Evolutionary conservation across 148 eudicot species (phyloP).

Genomic region (Amaranthus hypochondriacus): DNA sequence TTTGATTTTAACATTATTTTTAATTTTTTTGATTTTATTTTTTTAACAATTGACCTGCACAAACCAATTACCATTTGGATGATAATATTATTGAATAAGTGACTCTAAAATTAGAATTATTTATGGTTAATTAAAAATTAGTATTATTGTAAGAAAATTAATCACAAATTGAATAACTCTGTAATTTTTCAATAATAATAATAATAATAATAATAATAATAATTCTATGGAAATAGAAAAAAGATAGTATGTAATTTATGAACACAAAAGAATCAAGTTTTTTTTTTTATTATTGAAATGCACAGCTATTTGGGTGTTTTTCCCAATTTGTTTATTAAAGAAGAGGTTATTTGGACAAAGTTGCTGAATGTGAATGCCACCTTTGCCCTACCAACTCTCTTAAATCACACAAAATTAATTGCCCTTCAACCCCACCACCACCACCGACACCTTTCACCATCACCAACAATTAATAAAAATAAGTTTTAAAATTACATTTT

Average conservation of each 20-base stretch:
- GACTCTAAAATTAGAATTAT: no score
- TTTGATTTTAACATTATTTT: no score
- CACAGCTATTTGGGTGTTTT: conserved; percentile 26
- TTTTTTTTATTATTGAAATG: conserved; percentile 21
- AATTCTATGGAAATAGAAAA: not conserved
- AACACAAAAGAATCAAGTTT: conserved; percentile 29
- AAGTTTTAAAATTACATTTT: conserved; percentile 9
- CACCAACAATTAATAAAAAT: conserved; percentile 21
- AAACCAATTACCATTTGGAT: no score
- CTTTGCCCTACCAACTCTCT: conserved; percentile 27
- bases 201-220: no score
- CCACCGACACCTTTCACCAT: conserved; percentile 28
- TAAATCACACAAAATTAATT: conserved; percentile 41
- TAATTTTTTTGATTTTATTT: no score
- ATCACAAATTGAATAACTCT: no score
- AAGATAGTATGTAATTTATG: conserved; percentile 10
- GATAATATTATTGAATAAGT: no score
- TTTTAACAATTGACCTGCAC: no score
- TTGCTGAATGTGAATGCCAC: conserved; percentile 14
- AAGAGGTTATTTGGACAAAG: conserved; percentile 22
- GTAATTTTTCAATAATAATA: no score
- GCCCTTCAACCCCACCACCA: conserved; percentile 31
- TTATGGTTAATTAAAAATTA: no score
- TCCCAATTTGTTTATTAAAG: conserved; percentile 25
- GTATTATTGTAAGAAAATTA: no score